Evolutionary conservation across 768 basidiomycete species (phyloP), one percentile per base, ranked within the genome.

Genomic region (Lactarius tabidus): DNA sequence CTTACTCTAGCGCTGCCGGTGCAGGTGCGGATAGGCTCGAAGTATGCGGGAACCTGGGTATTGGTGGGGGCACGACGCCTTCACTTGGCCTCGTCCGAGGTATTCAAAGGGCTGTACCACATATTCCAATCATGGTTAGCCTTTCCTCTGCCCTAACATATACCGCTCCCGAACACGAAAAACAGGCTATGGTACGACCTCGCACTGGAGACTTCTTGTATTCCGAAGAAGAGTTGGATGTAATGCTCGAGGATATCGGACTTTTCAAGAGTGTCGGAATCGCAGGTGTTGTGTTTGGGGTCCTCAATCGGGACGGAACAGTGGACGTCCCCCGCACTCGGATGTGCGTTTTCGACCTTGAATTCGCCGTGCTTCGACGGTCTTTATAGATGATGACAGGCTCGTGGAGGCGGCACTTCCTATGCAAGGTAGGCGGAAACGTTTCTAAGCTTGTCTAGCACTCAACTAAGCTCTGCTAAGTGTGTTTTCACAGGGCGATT

Each of bases 11-110:
- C 72, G 89, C 93, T 43, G 77, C 84, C n/a, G 73, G 77, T 45
- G 90, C 84, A 38, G 89, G 90, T 12, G 88, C 89, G 55, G 80
- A 91, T 73, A 82, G 90, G 67, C 80, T 93, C n/a, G 90, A 92
- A 71, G 73, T 93, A 15, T 93, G 90, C 70, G 82, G 79, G 7
- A 89, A 87, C 72, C 77, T 92, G 23, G 84, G 80, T 4, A 69
- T 83, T 31, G 93, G 91, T 28, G 93, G 93, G 26, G 93, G 93
- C 10, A 89, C 85, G 20, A 94, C 93, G 0, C 92, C 93, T 6
- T 89, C 84, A 65, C 67, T 89, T n/a, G 93, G 92, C 0, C 80
- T 93, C 38, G 76, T 91, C 41, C 85, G 76, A 69, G 75, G 80
- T 3, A 82, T 93, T 51, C 79, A 81, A 64, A 77, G 76, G 35